Evolutionary conservation across 2,329 filamentous ascomycete species (phyloP), one percentile per base, ranked within the genome.

Genomic region (Neonectria magnoliae): DNA sequence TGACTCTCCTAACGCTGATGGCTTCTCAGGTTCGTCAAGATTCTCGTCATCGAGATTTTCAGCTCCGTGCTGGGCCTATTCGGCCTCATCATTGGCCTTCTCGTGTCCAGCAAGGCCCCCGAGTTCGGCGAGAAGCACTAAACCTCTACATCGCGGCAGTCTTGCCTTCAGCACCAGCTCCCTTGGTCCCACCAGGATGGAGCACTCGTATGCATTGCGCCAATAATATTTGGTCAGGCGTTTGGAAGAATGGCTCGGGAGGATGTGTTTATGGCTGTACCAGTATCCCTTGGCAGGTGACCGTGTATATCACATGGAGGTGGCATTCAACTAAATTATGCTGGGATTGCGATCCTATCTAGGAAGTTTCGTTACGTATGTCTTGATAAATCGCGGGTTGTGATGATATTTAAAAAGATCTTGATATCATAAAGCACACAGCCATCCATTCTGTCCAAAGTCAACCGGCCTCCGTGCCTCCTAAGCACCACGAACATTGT

Each of bases 21-120:
- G 16, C 3, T 9, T 13, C 56, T 8, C 61, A 97, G 94, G 59
- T 99, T 99, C 81, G 95, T 99, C 82, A 98, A 97, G 84, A 97
- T 99, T 72, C 90, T 99, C 57, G 95, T 99, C 72, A 97, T 99
- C 76, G 97, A 99, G 82, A 99, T 99, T 79, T 99, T 99, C 85
- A 98, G 94, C 79, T 98, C 95, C 44, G 95, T 99, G 53, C 87
- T 99, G 11, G 96, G 97, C 68, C 89, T 99, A 4, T 99, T 99
- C 76, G 97, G 96, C 64, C 87, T 99, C 68, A 99, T 99, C 76
- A 90, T 99, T 72, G 96, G 97, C 50, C 87, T 99, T 60, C 85
- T 99, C 70, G 87, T 98, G 57, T 93, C 93, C 64, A 87, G 91
- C 78, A 97, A 96, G 81, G 94, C 96, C 27, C 78, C 83, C 25